A percentile compares a stretch with the other conserved stretches of the same genome.
Conservation (phyloP, 495 filamentous ascomycete species). For the Hyphodiscus hymeniophilus region DNA sequence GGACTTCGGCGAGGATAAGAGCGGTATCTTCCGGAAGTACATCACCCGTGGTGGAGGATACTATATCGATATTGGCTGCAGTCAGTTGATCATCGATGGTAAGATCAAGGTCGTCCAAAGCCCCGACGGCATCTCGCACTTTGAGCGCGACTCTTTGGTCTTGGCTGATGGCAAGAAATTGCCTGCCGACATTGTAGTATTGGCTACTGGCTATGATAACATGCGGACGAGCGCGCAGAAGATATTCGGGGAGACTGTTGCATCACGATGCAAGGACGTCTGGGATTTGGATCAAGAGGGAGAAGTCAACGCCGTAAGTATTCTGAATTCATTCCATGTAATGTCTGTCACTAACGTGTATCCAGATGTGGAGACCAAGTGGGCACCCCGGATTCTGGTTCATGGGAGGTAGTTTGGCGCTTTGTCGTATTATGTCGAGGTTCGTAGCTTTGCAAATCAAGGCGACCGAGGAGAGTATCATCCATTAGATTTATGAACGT, state of each 20-base stretch:
- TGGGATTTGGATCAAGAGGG: constrained; percentile 61
- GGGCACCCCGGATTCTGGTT: constrained; percentile 62
- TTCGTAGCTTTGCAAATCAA: constrained; percentile 46
- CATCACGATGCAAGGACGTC: constrained; percentile 45
- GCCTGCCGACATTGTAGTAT: constrained; percentile 53
- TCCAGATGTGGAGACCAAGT: constrained; percentile 52
- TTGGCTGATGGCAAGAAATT: constrained; percentile 49
- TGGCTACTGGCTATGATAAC: constrained; percentile 61
- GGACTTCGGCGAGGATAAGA: constrained; percentile 53
- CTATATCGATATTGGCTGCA: constrained; percentile 56
- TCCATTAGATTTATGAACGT: too few relatives aligned
- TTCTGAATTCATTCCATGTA: too few relatives aligned
- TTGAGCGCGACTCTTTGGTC: constrained; percentile 8
- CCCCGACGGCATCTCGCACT: constrained; percentile 31
- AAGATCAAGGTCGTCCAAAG: constrained; percentile 56
- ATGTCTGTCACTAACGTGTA: too few relatives aligned
- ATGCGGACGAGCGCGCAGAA: constrained; percentile 43
- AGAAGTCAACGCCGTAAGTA: constrained; percentile 33
- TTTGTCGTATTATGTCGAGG: constrained; percentile 52
- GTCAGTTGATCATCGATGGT: constrained; percentile 50
- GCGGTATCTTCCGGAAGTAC: constrained; percentile 58
- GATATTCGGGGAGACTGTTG: constrained; percentile 51
- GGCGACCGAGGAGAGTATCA: constrained; percentile 18
- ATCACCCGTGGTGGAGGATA: constrained; percentile 50
- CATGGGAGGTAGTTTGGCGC: constrained; percentile 57